A percentile compares a stretch with the other conserved stretches of the same genome.
phyloP scores from a whole-genome alignment of 495 filamentous ascomycete species.

The Pyrenula massariospora region DNA sequence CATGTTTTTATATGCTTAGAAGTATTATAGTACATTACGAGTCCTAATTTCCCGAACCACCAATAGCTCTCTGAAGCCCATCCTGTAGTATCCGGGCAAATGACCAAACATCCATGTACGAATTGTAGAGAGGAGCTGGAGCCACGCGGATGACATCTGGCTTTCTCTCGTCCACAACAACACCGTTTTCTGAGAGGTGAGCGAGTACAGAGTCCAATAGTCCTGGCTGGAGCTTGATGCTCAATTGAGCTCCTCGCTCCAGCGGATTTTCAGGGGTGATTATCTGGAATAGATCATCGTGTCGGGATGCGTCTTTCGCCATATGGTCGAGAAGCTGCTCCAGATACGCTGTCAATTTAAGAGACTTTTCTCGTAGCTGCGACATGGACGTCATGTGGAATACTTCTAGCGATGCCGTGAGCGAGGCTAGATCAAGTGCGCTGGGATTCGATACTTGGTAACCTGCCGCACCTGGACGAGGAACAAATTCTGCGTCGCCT shows the following conservation, averaged over 20 bases:
- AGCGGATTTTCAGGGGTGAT: conserved; percentile 67
- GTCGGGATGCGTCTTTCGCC: conserved; percentile 23
- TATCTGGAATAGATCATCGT: conserved; percentile 33
- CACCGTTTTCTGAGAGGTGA: conserved; percentile 51
- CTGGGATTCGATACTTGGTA: conserved; percentile 54
- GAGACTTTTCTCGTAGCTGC: conserved; percentile 59
- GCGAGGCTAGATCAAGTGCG: conserved; percentile 47
- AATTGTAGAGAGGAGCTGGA: conserved; percentile 84
- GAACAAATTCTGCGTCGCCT: conserved; percentile 46
- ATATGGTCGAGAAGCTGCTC: conserved; percentile 50
- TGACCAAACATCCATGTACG: conserved; percentile 62
- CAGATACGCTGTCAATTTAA: conserved; percentile 68
- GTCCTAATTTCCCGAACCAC: too few relatives aligned
- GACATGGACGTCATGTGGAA: conserved; percentile 64
- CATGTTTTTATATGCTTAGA: too few relatives aligned
- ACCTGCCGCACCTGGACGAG: conserved; percentile 51
- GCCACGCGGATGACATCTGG: conserved; percentile 90
- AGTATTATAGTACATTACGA: too few relatives aligned
- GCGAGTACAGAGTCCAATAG: conserved; percentile 60
- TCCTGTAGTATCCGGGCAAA: conserved; percentile 57
- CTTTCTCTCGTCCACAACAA: conserved; percentile 80
- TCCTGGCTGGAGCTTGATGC: conserved; percentile 53
- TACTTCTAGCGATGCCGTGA: conserved; percentile 66
- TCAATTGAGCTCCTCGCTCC: conserved; percentile 79
- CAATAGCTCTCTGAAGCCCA: conserved; percentile 36